Percentiles rank a stretch among this genome's conserved stretches.
These are phyloP conservation scores for Porphyrellus cyaneotinctus DNA, from an alignment of 768 basidiomycete species.

Conservation along the genomic window DNA sequence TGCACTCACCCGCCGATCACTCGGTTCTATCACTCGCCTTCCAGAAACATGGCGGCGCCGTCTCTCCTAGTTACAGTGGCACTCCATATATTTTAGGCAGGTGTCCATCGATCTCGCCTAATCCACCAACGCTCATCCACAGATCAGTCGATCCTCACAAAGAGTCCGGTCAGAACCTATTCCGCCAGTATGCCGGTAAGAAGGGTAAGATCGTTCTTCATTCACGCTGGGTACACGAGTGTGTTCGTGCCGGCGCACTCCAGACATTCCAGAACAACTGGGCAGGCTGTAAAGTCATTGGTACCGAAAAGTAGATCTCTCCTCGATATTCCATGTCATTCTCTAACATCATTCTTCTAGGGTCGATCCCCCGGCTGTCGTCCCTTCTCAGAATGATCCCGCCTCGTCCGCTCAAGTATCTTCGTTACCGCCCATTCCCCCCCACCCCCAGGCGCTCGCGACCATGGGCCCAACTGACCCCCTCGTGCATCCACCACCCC, in stretches of 20 bases:
- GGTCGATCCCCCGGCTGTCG: constrained; percentile 22
- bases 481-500: constrained; percentile 30
- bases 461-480: constrained; percentile 28
- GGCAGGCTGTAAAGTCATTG: constrained; percentile 78
- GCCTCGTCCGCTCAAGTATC: constrained; percentile 25
- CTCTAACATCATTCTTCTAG: constrained; percentile 12
- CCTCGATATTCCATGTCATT: not conserved
- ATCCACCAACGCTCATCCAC: constrained; percentile 2
- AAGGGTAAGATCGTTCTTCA: constrained; percentile 76
- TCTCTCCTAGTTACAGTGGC: constrained; percentile 72
- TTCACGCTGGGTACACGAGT: constrained; percentile 73
- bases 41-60: constrained; percentile 74
- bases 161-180: constrained; percentile 76
- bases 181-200: constrained; percentile 73
- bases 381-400: constrained; percentile 23
- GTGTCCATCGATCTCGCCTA: constrained; percentile 21
- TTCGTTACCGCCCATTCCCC: constrained; percentile 23
- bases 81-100: constrained; percentile 77
- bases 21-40: not conserved
- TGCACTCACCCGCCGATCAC: constrained; percentile 3
- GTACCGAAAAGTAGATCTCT: constrained; percentile 57
- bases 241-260: constrained; percentile 61
- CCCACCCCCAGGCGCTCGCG: constrained; percentile 26
- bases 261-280: constrained; percentile 75
- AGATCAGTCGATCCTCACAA: constrained; percentile 70